Base-by-base conservation (phyloP, 345 rosid species). In the Populus euphratica region DNA sequence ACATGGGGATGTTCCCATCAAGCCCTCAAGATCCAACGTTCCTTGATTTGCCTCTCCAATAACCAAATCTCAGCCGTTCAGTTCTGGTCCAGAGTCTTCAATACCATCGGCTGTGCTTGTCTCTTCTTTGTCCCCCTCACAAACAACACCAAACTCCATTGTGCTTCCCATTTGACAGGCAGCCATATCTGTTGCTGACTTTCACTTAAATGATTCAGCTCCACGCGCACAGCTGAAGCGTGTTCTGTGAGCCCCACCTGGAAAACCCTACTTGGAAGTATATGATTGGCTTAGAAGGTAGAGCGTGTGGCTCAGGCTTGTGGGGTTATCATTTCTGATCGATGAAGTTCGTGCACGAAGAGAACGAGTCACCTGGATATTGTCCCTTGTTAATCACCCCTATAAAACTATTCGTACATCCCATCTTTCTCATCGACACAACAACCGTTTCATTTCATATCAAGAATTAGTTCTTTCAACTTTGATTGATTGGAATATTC, bases 121-220 rank as follows among this genome's bases (percentile, higher is more conserved):
- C 87, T 77, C 86, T 21, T n/a, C 79, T 5, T 36, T 88, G 93
- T 83, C 85, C 80, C 89, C 87, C 73, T 54, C 36, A 12, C 21
- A 1, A 0, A n/a, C 18, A n/a, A 72, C 87, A 83, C 74, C 87
- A 44, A 68, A 64, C 83, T 67, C 80, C 64, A 67, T 81, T 76
- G 78, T 86, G 93, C 81, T 78, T 82, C 85, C 81, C 84, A 29
- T 50, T 35, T 73, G 76, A 65, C 78, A 75, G 77, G 82, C 89
- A 88, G 11, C 70, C 59, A 79, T 73, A 80, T 83, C 84, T 69
- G 80, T 78, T 33, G 64, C 79, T 75, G 86, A 76, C 85, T 74
- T 41, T 12, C 63, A 35, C 56, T 13, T 49, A 2, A 43, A 17
- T 38, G n/a, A 49, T 70, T 10, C 41, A 5, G 2, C 9, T 54